Percentiles rank a stretch among this genome's conserved stretches.
Conservation (phyloP, 371 early-diverging fungal species). For the Mortierella sp. region DNA sequence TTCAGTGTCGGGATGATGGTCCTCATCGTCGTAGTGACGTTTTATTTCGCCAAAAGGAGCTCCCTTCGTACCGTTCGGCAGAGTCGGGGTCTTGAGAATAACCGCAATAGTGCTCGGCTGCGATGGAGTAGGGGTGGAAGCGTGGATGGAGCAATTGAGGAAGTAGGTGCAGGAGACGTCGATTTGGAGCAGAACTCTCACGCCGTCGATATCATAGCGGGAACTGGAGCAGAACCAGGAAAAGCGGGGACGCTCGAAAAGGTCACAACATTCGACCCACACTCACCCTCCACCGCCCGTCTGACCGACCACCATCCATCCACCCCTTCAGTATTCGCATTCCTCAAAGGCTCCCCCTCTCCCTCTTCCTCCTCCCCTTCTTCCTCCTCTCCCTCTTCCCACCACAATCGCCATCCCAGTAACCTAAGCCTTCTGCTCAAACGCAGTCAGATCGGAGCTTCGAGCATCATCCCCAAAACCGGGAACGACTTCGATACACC, state of each 20-base stretch:
- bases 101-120: background rate
- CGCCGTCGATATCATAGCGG: background rate
- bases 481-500: background rate
- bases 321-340: conserved; percentile 17
- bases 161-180: background rate
- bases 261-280: background rate
- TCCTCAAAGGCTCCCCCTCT: conserved; percentile 18
- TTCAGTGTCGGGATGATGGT: conserved; percentile 29
- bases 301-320: conserved; percentile 13
- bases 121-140: background rate
- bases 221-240: background rate
- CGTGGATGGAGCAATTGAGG: background rate
- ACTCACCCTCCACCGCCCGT: conserved; percentile 33
- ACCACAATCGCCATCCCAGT: no score
- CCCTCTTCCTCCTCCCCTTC: background rate
- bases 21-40: conserved; percentile 18
- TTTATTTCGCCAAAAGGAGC: conserved; percentile 28
- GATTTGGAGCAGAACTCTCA: background rate
- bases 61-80: conserved; percentile 6
- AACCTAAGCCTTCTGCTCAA: background rate
- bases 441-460: background rate
- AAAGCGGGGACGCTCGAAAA: background rate
- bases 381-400: no score
- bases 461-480: background rate
- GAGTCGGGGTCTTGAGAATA: background rate